These are phyloP conservation scores for Neoarthrinium moseri DNA, from an alignment of 2,329 filamentous ascomycete genomes.

Conservation along the genomic window DNA sequence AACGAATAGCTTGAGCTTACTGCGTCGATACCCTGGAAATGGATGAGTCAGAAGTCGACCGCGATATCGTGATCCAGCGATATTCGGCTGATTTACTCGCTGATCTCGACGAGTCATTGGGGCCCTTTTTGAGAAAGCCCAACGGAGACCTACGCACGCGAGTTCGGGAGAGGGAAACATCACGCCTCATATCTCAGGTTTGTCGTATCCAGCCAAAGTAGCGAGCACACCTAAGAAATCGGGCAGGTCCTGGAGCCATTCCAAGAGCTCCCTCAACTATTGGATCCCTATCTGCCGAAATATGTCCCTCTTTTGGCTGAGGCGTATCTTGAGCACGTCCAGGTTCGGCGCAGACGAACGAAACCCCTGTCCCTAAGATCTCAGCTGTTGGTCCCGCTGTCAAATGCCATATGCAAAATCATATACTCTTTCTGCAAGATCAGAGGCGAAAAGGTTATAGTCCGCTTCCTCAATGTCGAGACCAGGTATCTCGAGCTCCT, in stretches of 20 bases:
- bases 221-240: constrained; percentile 30
- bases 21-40: constrained; percentile 35
- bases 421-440: constrained; percentile 94
- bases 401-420: constrained; percentile 72
- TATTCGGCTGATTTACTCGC: constrained; percentile 57
- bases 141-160: constrained; percentile 48
- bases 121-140: constrained; percentile 50
- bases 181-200: constrained; percentile 47
- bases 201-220: constrained; percentile 21
- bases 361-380: constrained; percentile 35
- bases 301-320: constrained; percentile 74
- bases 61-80: constrained; percentile 62
- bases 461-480: constrained; percentile 88
- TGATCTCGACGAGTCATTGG: constrained; percentile 55
- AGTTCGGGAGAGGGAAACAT: constrained; percentile 49
- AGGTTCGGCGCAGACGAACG: constrained; percentile 39
- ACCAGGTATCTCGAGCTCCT: constrained; percentile 80
- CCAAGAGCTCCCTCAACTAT: constrained; percentile 90
- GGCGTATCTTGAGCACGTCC: constrained; percentile 70
- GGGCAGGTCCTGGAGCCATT: constrained; percentile 82
- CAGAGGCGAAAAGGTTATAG: constrained; percentile 87
- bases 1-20: background rate
- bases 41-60: constrained; percentile 60
- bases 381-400: constrained; percentile 52
- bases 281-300: constrained; percentile 77